Evolutionary conservation across 148 eudicot species (phyloP).

Genomic region (Fagopyrum homotropicum): DNA sequence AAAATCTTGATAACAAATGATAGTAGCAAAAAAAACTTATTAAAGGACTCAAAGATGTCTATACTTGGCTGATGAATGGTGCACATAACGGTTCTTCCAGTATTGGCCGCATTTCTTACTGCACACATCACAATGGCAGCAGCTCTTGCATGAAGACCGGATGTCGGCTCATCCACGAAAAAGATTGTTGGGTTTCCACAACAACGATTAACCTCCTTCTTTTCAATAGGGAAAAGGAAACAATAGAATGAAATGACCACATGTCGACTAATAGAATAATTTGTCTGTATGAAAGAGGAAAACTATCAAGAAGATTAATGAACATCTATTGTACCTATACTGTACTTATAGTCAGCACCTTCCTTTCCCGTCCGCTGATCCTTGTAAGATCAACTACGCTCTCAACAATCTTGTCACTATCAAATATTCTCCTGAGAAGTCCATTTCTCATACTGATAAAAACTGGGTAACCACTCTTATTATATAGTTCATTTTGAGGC

Average conservation of each 20-base stretch:
- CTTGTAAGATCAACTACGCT: too few relatives aligned
- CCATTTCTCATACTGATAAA: too few relatives aligned
- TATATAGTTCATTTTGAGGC: too few relatives aligned
- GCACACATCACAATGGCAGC: conserved; percentile 93
- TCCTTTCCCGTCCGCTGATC: too few relatives aligned
- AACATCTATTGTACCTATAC: too few relatives aligned
- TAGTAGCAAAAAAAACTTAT: conserved; percentile 40
- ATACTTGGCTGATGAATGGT: conserved; percentile 92
- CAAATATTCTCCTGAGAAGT: too few relatives aligned
- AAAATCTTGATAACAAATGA: not conserved
- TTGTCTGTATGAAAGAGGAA: not conserved
- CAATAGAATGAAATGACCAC: not conserved
- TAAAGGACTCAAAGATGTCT: conserved; percentile 83
- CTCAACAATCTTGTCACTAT: too few relatives aligned
- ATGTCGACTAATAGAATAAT: not conserved
- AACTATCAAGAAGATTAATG: too few relatives aligned
- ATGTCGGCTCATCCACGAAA: conserved; percentile 94
- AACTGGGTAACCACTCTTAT: too few relatives aligned
- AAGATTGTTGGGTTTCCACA: conserved; percentile 84
- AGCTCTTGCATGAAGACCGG: conserved; percentile 94
- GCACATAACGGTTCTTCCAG: conserved; percentile 86
- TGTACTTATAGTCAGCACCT: too few relatives aligned
- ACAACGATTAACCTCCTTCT: conserved; percentile 75
- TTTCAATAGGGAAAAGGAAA: not conserved
- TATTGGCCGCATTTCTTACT: conserved; percentile 72